Base-by-base conservation (phyloP, 805 yeast genomes). In the Ogataea angusta region DNA sequence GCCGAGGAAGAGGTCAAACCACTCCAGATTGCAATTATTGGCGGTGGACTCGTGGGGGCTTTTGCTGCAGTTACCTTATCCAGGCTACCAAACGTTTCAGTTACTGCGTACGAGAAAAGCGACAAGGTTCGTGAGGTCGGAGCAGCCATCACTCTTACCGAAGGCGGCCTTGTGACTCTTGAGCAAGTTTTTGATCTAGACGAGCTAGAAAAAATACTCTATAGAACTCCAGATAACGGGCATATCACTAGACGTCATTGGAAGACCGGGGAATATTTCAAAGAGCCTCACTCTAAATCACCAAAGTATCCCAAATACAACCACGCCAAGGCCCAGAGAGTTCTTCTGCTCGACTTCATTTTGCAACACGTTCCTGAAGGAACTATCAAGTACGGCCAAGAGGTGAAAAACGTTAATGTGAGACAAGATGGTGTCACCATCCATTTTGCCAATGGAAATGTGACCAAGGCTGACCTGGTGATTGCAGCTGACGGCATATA, bases 1-100 rank as follows among this genome's bases (percentile, higher is more conserved):
- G 21, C 10, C 21, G 21, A 19, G 21, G 21, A 19, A 19, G 21
- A 19, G 8, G 21, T 19, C 21, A 19, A 19, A 19, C 21, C 21
- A 10, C 29, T 41, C 9, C 32, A 22, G 19, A 36, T 41, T 16
- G 45, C 31, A 5, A 41, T 41, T 28, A n/a, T 41, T 10, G 45
- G 45, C 9, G 41, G 34, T 3, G 45, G 45, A n/a, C 24, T 41
- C 5, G 45, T 41, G 12, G 45, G 45, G 12, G 40, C 45, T 2
- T 41, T 36, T 32, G 41, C 45, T 15, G 45, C 45, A 15, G 34
- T 14, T 6, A 16, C 28, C 4, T 27, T 41, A 8, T 25, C 40
- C 8, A 41, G 23, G 14, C 40, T 41, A 25, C 37, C 40, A 14
- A 28, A 41, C 14, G 45, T 41, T 7, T 34, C 31, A 9, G 36